Base-by-base conservation (phyloP, 2,329 filamentous ascomycete species). In the Allantophomopsis lycopodina region DNA sequence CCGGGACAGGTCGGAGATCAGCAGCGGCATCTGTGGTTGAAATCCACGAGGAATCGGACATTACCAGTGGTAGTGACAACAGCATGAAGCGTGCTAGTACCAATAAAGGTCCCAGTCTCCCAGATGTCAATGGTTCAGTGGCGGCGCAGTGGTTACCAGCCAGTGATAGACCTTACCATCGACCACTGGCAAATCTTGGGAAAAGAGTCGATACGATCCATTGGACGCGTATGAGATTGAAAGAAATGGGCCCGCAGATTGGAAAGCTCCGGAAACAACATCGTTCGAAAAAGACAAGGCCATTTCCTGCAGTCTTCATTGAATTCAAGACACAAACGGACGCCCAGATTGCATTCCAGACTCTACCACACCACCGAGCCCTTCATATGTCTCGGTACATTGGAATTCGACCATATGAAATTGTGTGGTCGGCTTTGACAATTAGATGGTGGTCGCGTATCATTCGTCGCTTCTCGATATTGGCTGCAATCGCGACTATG, bases 351-450 rank as follows among this genome's bases (percentile, higher is more conserved):
- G 76, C 78, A 6, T 82, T 68, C 51, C 78, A 82, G 52, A 71
- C 69, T 33, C 62, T 82, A 15, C 69, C 77, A 6, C 75, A 79
- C 55, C 75, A 79, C 52, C 65, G 73, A 37, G 65, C 72, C 35
- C 58, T 77, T 23, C 73, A 76, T 48, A 78, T 83, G 69, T 63
- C 69, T 33, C 76, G 76, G 1, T 23, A 40, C 17, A 73, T 75
- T 38, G 77, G 77, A 13, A 60, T 81, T 35, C 64, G 65, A 35
- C 77, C 77, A 0, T 59, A 61, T 8, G 76, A 82, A 48, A 66
- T 83, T 28, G 69, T 80, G 50, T 83, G 78, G 78, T 58, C 60
- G n/a, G 80, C 80, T 49, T 57, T 83, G 33, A 66, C 67, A 18
- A 73, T 82, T 50, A 69, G 66, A 44, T 71, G 74, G 75, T 71